These are phyloP conservation scores for Penicillium paradoxum DNA, from an alignment of 495 filamentous ascomycete species.

Conservation along the genomic window DNA sequence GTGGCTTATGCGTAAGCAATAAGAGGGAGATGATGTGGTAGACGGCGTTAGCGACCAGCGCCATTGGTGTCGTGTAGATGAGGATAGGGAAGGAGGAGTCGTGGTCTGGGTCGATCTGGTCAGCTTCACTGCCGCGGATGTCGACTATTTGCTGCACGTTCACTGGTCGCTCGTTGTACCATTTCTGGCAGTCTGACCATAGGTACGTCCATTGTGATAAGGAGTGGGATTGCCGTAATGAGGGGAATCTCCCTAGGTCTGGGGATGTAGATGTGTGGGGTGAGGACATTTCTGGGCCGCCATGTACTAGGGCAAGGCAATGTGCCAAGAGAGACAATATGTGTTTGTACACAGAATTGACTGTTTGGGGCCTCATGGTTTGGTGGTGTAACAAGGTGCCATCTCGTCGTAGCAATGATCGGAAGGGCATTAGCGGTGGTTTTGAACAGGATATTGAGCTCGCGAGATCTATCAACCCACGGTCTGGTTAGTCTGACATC, in stretches of 20 bases:
- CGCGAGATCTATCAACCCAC: conserved; percentile 12
- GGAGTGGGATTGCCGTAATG: conserved; percentile 22
- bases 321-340: conserved; percentile 19
- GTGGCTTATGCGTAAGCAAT: conserved; percentile 21
- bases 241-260: conserved; percentile 15
- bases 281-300: conserved; percentile 9
- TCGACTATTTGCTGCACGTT: conserved; percentile 24
- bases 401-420: conserved; percentile 21
- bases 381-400: conserved; percentile 13
- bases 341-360: conserved; percentile 17
- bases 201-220: conserved; percentile 26
- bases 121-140: conserved; percentile 23
- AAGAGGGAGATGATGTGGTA: conserved; percentile 24
- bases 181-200: conserved; percentile 27
- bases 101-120: conserved; percentile 23
- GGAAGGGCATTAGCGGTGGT: conserved; percentile 16
- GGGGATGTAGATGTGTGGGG: conserved; percentile 9
- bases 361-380: conserved; percentile 1
- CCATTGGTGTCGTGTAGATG: conserved; percentile 27
- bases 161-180: conserved; percentile 25
- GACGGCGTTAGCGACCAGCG: conserved; percentile 26
- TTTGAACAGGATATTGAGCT: conserved; percentile 11
- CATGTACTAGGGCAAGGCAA: conserved; percentile 19
- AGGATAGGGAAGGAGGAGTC: conserved; percentile 24
- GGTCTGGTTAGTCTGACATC: background rate